Conservation (phyloP, 352 stramenopile genomes). For the Aphanomyces invadans region DNA sequence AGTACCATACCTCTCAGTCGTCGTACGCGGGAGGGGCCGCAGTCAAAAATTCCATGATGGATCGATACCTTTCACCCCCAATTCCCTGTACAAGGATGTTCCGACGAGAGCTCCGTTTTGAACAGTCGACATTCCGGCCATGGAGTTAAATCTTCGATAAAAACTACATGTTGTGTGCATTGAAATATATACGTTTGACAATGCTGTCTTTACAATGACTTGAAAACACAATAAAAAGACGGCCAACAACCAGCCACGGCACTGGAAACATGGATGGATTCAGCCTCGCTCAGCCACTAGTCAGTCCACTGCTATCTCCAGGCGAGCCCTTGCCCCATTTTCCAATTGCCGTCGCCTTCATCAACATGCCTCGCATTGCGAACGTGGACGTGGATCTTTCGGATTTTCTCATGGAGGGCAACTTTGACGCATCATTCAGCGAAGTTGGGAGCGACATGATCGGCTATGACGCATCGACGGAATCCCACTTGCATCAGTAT, state of each 20-base stretch:
- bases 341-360: neutral
- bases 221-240: neutral
- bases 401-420: constrained; percentile 18
- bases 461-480: constrained; percentile 1
- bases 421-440: constrained; percentile 13
- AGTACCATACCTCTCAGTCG: too few relatives aligned
- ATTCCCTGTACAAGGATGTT: too few relatives aligned
- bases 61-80: too few relatives aligned
- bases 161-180: neutral
- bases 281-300: too few relatives aligned
- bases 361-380: neutral
- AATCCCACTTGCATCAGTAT: constrained; percentile 11
- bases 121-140: neutral
- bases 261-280: neutral
- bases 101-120: neutral
- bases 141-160: neutral
- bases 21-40: too few relatives aligned
- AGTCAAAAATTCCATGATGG: too few relatives aligned
- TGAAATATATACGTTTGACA: neutral
- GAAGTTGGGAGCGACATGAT: constrained; percentile 5
- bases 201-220: too few relatives aligned
- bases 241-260: too few relatives aligned
- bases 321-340: too few relatives aligned
- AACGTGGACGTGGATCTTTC: constrained; percentile 6
- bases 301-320: too few relatives aligned